phyloP scores from a whole-genome alignment of 2,329 filamentous ascomycete genomes.

The Aspergillus viridinutans region DNA sequence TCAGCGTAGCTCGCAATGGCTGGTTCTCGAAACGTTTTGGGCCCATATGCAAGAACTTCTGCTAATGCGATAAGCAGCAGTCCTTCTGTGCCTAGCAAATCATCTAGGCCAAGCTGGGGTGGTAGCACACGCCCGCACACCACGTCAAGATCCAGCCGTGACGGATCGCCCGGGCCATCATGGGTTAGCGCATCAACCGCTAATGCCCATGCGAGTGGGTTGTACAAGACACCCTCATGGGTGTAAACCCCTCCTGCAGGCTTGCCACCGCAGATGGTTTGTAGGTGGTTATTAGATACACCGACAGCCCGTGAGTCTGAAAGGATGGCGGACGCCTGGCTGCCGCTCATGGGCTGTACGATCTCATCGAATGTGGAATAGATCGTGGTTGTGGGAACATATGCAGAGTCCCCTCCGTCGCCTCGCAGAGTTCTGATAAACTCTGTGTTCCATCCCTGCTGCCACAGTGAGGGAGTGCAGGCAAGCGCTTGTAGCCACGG shows the following conservation, averaged over 20 bases:
- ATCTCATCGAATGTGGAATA: constrained; percentile 51
- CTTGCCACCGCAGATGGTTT: constrained; percentile 38
- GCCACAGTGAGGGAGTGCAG: constrained; percentile 42
- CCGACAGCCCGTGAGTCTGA: constrained; percentile 41
- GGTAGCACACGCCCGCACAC: constrained; percentile 37
- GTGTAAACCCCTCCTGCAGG: constrained; percentile 45
- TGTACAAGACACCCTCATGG: constrained; percentile 50
- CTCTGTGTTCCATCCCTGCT: constrained; percentile 30
- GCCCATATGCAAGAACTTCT: constrained; percentile 29
- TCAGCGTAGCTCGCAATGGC: constrained; percentile 38
- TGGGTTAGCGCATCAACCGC: constrained; percentile 48
- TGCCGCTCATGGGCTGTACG: constrained; percentile 48
- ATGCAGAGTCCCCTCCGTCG: constrained; percentile 49
- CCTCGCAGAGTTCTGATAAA: constrained; percentile 34
- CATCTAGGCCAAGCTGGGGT: constrained; percentile 29
- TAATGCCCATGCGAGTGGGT: constrained; percentile 42
- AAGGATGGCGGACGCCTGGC: constrained; percentile 44
- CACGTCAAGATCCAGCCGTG: constrained; percentile 35
- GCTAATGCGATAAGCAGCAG: constrained; percentile 38
- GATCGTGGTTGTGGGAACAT: constrained; percentile 53
- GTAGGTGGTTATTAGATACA: constrained; percentile 50
- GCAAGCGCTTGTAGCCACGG: constrained; percentile 15
- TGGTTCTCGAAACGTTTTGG: constrained; percentile 39
- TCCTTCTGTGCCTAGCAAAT: constrained; percentile 46
- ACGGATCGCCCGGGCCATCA: constrained; percentile 41